These are phyloP conservation scores for Nakazawaea sp. DNA, from an alignment of 805 yeast species.

Conservation along the genomic window DNA sequence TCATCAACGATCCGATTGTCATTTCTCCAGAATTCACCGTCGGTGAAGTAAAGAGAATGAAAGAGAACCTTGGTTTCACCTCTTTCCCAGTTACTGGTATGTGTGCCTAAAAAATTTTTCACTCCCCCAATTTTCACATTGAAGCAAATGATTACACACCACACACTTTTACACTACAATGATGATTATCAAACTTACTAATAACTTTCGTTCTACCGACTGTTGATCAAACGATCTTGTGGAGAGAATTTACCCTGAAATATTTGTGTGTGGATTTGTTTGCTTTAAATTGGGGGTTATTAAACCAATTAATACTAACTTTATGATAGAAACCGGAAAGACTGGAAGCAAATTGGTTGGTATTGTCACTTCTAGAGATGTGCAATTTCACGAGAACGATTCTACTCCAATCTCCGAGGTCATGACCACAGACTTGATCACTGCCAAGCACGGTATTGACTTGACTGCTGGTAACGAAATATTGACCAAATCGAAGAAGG, in stretches of 20 bases:
- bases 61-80: slow-evolving; percentile 77
- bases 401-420: slow-evolving; percentile 58
- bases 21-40: slow-evolving; percentile 72
- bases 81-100: slow-evolving; percentile 99
- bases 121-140: no score
- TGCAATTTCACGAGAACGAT: slow-evolving; percentile 84
- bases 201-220: slow-evolving; percentile 99
- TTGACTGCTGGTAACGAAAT: slow-evolving; percentile 85
- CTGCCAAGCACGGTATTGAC: slow-evolving; percentile 77
- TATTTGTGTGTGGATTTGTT: slow-evolving; percentile 8
- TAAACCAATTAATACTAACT: no score
- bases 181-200: slow-evolving; percentile 49
- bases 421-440: slow-evolving; percentile 86
- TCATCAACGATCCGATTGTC: slow-evolving; percentile 90
- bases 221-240: slow-evolving; percentile 91
- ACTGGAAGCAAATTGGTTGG: slow-evolving; percentile 89
- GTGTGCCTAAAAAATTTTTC: slow-evolving; percentile 33
- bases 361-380: slow-evolving; percentile 94
- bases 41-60: slow-evolving; percentile 70
- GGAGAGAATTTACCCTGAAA: slow-evolving; percentile 44
- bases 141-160: no score
- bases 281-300: slow-evolving; percentile 12
- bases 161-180: no score
- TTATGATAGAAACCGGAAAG: slow-evolving; percentile 64
- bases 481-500: slow-evolving; percentile 89